phyloP scores from a whole-genome alignment of 2,329 filamentous ascomycete species.

The Claviceps humidiphila region DNA sequence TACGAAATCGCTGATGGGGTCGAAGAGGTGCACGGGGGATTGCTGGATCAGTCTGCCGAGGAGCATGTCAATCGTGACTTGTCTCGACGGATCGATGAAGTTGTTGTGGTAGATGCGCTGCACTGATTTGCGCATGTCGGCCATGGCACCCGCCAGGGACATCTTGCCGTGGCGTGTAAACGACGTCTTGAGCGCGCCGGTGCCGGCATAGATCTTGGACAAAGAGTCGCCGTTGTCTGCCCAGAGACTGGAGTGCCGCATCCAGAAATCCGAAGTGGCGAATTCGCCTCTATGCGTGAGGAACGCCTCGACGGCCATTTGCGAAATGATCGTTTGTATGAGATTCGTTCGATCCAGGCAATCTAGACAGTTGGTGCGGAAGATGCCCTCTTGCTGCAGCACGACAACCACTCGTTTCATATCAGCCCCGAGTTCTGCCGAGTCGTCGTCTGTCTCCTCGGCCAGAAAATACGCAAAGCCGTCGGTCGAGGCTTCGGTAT shows the following conservation, averaged over 20 bases:
- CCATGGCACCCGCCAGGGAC: conserved; percentile 82
- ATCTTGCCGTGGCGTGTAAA: conserved; percentile 93
- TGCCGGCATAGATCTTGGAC: conserved; percentile 92
- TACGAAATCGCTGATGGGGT: conserved; percentile 89
- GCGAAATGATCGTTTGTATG: conserved; percentile 89
- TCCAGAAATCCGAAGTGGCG: conserved; percentile 73
- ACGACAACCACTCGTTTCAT: conserved; percentile 48
- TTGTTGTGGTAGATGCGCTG: conserved; percentile 96
- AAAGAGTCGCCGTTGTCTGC: conserved; percentile 92
- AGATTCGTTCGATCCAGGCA: conserved; percentile 93
- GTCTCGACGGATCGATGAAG: conserved; percentile 82
- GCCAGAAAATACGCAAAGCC: conserved; percentile 88
- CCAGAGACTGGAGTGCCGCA: conserved; percentile 85
- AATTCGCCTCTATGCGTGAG: conserved; percentile 57
- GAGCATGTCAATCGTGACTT: conserved; percentile 90
- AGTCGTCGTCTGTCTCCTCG: conserved; percentile 49
- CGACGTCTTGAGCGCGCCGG: conserved; percentile 86
- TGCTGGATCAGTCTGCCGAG: conserved; percentile 78
- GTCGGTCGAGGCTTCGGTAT: conserved; percentile 67
- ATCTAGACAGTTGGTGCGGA: conserved; percentile 90
- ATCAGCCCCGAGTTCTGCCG: conserved; percentile 25
- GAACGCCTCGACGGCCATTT: conserved; percentile 82
- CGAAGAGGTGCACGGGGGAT: conserved; percentile 70
- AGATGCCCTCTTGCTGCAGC: conserved; percentile 87
- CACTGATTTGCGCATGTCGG: conserved; percentile 90